These are phyloP conservation scores for Dryadomyces quercivorus DNA, from an alignment of 2,329 filamentous ascomycete species.

Conservation along the genomic window DNA sequence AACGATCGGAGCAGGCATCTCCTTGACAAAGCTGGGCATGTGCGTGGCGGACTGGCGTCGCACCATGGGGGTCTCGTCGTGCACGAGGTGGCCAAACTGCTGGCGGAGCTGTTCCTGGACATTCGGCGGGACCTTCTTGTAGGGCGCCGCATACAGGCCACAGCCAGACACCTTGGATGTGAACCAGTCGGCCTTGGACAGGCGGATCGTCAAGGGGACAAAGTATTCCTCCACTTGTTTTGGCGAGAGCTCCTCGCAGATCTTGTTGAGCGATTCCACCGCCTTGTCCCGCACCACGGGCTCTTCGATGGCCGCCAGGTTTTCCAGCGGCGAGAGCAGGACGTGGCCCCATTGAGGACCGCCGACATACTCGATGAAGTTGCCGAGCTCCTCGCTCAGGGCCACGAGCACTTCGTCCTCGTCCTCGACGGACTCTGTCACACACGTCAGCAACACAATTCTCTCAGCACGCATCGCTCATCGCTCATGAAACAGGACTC, in stretches of 20 bases:
- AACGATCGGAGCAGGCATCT: conserved; percentile 82
- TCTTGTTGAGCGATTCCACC: conserved; percentile 98
- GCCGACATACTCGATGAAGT: conserved; percentile 95
- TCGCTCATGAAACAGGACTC: too few species aligned
- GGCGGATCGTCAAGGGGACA: conserved; percentile 86
- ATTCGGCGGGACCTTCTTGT: conserved; percentile 77
- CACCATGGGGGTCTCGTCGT: conserved; percentile 99
- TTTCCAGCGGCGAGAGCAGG: conserved; percentile 91
- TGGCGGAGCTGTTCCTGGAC: conserved; percentile 84
- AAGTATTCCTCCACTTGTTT: conserved; percentile 96
- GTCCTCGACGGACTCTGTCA: conserved; percentile 89
- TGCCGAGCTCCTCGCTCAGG: conserved; percentile 89
- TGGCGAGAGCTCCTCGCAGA: conserved; percentile 81
- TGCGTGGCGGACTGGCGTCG: conserved; percentile 93
- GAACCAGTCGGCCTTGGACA: conserved; percentile 99
- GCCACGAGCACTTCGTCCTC: conserved; percentile 97
- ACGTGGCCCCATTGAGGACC: conserved; percentile 91
- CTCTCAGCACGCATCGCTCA: too few species aligned
- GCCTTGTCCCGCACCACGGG: conserved; percentile 97
- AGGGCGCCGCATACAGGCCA: conserved; percentile 86
- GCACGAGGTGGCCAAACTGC: conserved; percentile 85
- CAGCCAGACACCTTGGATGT: conserved; percentile 98
- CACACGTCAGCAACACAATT: conserved; percentile 1
- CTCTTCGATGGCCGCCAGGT: conserved; percentile 96
- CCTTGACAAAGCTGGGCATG: conserved; percentile 93